These are phyloP conservation scores for Eutypa lata DNA, from an alignment of 2,329 filamentous ascomycete species.

Conservation along the genomic window DNA sequence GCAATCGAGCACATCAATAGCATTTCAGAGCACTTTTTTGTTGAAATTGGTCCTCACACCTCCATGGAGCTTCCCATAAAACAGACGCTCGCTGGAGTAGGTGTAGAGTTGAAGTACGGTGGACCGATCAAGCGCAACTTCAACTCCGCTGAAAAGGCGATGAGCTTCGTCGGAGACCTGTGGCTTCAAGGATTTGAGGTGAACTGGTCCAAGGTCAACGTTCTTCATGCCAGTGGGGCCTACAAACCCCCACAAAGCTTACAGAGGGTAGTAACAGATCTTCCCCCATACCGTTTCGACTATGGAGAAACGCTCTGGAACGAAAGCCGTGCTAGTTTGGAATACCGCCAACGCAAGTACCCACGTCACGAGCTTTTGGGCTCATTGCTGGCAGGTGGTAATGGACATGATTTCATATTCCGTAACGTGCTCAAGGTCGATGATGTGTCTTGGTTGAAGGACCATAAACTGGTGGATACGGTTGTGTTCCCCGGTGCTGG, in stretches of 20 bases:
- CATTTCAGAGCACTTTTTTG: not conserved
- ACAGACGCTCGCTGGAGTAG: slow-evolving; percentile 2
- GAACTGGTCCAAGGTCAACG: slow-evolving; percentile 7
- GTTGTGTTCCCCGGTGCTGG: slow-evolving; percentile 39
- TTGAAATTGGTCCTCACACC: slow-evolving; percentile 5
- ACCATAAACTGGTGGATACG: slow-evolving; percentile 36
- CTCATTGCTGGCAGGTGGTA: not conserved
- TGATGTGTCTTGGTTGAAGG: slow-evolving; percentile 39
- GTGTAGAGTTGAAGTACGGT: slow-evolving; percentile 1
- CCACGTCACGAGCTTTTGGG: not conserved
- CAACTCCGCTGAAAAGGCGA: not conserved
- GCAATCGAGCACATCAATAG: not conserved
- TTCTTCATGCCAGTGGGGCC: not conserved
- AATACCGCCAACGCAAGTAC: not conserved
- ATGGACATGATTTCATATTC: slow-evolving; percentile 29
- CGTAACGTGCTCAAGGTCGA: slow-evolving; percentile 32
- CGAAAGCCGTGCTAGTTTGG: not conserved
- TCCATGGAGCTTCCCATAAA: slow-evolving; percentile 4
- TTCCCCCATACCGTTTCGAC: not conserved
- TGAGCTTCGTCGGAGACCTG: not conserved
- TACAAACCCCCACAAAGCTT: not conserved
- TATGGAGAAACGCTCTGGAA: not conserved
- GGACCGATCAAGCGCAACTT: not conserved
- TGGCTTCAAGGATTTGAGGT: slow-evolving; percentile 5
- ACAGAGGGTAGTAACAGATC: not conserved